Conservation (phyloP, 257 asterid species). For the Linaria vulgaris region DNA sequence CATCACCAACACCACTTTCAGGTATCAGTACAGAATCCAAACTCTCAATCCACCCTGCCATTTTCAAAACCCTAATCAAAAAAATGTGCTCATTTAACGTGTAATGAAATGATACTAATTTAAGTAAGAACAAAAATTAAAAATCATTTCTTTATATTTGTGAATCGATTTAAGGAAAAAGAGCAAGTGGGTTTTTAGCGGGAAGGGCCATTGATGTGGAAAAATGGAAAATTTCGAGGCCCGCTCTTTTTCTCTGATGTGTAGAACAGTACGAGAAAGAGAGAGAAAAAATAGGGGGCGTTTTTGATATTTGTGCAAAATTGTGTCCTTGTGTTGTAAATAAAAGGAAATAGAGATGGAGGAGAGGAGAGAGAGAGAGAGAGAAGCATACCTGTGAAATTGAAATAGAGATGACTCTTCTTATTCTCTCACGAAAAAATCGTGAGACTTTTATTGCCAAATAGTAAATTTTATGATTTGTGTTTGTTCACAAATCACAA, state of each 20-base stretch:
- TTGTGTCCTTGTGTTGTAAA: slow-evolving; percentile 28
- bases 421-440: slow-evolving; percentile 28
- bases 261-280: slow-evolving; percentile 15
- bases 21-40: too few relatives aligned
- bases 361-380: too few relatives aligned
- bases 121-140: background rate
- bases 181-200: slow-evolving; percentile 35
- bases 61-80: slow-evolving; percentile 48
- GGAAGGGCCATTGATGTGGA: slow-evolving; percentile 25
- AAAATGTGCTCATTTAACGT: slow-evolving; percentile 27
- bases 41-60: slow-evolving; percentile 49
- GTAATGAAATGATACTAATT: background rate
- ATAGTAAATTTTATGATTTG: background rate
- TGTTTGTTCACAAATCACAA: too few relatives aligned
- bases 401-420: slow-evolving; percentile 22
- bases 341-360: background rate
- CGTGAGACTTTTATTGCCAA: slow-evolving; percentile 27
- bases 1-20: too few relatives aligned
- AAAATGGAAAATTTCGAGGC: slow-evolving; percentile 28
- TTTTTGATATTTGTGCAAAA: slow-evolving; percentile 47
- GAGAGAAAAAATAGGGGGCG: slow-evolving; percentile 15
- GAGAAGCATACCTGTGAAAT: slow-evolving; percentile 44
- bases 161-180: slow-evolving; percentile 2
- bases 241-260: slow-evolving; percentile 55
- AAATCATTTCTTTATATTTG: slow-evolving; percentile 16